Evolutionary conservation across 2,329 filamentous ascomycete species (phyloP), one percentile per base, ranked within the genome.

Genomic region (Venturia pyrina): DNA sequence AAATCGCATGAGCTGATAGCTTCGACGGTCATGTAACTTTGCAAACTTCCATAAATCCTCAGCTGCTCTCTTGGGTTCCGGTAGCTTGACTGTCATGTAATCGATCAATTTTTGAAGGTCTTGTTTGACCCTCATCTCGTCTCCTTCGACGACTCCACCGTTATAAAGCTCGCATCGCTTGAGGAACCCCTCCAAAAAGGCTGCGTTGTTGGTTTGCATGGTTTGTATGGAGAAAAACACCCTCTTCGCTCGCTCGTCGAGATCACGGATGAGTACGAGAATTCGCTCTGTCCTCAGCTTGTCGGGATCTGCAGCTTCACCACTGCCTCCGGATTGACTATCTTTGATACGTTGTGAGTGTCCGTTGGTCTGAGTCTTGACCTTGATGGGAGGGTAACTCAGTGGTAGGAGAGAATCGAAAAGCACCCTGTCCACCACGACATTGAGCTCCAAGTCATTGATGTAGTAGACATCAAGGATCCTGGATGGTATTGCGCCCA

Each of bases 361-460:
- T 37, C 78, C 81, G 63, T 81, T 83, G 13, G 76, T 73, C 24
- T 75, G 71, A 57, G 74, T 70, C 68, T 81, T 85, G 10, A 78
- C 72, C 70, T 87, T 88, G 67, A 87, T 84, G 1, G 87, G 87
- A 7, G 95, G 95, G 71, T 91, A 99, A 40, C 83, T 86, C n/a
- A 98, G 81, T 0, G 95, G 95, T n/a, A 99, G 81, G 11, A 99
- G 83, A 59, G 87, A 90, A 71, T 98, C 93, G 73, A 89, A 96
- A 68, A 96, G 82, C 41, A 93, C 91, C 64, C 88, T 86, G 70
- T 96, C 91, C 24, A 98, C 83, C 46, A 96, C 81, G 24, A 91
- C 84, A 72, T 96, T 95, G 64, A 97, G 85, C 69, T 96, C 92
- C 1, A 81, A 79, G 73, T 97, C 92, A 73, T 97, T 97, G 67